A percentile compares a stretch with the other conserved stretches of the same genome.
phyloP scores from a whole-genome alignment of 2,329 filamentous ascomycete genomes.

The Colletotrichum lini region DNA sequence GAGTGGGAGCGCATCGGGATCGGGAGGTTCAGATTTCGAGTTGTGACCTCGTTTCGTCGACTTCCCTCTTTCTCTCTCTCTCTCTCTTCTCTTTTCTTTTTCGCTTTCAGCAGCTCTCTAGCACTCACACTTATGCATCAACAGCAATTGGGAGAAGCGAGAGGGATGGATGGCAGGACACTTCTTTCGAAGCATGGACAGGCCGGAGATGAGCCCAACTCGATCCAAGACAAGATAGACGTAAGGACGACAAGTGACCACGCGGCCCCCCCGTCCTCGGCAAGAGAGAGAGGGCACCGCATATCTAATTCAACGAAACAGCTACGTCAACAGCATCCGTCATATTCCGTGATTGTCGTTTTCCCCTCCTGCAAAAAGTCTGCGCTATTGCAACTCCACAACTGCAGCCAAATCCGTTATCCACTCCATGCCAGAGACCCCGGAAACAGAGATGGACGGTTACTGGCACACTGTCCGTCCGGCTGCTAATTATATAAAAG shows the following conservation, averaged over 20 bases:
- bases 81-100: no score
- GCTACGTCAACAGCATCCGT: constrained; percentile 17
- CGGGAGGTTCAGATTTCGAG: not conserved
- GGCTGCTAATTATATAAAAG: constrained; percentile 36
- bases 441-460: not conserved
- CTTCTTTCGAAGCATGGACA: not conserved
- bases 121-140: constrained; percentile 2
- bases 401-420: constrained; percentile 5
- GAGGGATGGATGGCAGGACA: not conserved
- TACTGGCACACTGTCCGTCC: constrained; percentile 20
- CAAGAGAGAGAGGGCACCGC: not conserved
- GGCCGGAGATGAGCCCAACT: not conserved
- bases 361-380: constrained; percentile 12
- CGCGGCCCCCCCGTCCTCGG: not conserved
- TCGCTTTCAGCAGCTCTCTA: not conserved
- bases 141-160: not conserved
- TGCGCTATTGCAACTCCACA: constrained; percentile 35
- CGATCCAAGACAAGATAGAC: not conserved
- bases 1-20: constrained; percentile 25
- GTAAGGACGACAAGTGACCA: not conserved
- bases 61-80: no score
- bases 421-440: not conserved
- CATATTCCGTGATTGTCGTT: constrained; percentile 14
- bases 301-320: not conserved
- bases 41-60: not conserved